Evolutionary conservation across 345 rosid genomes (phyloP).

Genomic region (Salix exigua): DNA sequence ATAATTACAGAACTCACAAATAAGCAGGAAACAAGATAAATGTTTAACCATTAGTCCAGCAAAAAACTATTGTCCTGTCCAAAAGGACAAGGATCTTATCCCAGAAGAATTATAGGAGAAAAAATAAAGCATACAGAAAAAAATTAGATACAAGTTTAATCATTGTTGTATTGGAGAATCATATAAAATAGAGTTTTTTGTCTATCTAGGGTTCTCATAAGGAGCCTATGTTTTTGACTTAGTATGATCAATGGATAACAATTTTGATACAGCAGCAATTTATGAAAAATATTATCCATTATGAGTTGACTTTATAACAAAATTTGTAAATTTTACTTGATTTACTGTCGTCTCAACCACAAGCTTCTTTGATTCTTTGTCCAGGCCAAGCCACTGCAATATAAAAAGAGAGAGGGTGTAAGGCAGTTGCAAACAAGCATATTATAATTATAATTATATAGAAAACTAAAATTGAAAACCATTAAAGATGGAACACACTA

Average conservation of each 20-base stretch:
- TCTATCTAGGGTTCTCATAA: background rate
- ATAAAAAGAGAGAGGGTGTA: background rate
- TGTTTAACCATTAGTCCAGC: background rate
- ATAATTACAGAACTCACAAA: background rate
- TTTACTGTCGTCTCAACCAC: constrained; percentile 86
- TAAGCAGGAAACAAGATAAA: background rate
- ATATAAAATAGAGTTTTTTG: background rate
- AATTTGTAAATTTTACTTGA: constrained; percentile 53
- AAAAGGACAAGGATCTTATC: background rate
- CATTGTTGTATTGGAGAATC: background rate
- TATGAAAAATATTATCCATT: background rate
- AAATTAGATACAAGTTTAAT: background rate
- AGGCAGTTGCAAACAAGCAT: background rate
- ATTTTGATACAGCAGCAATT: background rate
- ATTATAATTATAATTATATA: background rate
- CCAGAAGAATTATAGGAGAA: background rate
- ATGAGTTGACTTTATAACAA: background rate
- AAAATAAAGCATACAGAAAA: no score
- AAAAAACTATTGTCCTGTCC: background rate
- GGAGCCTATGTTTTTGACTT: background rate
- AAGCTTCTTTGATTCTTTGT: constrained; percentile 78
- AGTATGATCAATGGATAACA: background rate
- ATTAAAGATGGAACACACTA: background rate
- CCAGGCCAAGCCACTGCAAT: constrained; percentile 82
- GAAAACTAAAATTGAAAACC: constrained; percentile 2